These are phyloP conservation scores for Talaromyces atroroseus DNA, from an alignment of 2,329 filamentous ascomycete genomes.

Conservation along the genomic window DNA sequence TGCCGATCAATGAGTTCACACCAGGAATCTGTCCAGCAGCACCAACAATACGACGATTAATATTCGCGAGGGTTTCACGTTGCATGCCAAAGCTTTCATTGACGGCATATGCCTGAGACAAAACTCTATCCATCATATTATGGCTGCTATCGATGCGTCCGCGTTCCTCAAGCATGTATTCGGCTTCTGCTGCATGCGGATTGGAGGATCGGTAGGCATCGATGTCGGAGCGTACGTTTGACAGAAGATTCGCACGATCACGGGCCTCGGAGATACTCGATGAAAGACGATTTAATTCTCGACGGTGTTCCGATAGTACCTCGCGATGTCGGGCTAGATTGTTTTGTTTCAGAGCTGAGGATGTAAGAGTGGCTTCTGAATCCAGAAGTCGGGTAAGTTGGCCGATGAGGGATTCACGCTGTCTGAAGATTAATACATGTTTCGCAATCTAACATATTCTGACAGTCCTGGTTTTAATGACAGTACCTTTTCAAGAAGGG, in stretches of 20 bases:
- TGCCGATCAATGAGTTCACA: slow-evolving; percentile 82
- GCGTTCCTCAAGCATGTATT: slow-evolving; percentile 95
- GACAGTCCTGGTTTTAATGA: neutral
- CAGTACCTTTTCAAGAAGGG: slow-evolving; percentile 72
- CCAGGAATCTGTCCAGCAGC: slow-evolving; percentile 90
- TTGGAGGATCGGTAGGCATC: slow-evolving; percentile 78
- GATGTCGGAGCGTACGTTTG: slow-evolving; percentile 87
- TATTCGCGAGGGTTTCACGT: slow-evolving; percentile 78
- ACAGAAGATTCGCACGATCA: slow-evolving; percentile 82
- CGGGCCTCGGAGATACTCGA: slow-evolving; percentile 69
- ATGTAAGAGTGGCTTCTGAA: slow-evolving; percentile 78
- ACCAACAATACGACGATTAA: slow-evolving; percentile 83
- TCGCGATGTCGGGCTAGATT: slow-evolving; percentile 89
- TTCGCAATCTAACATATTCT: neutral
- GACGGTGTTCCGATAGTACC: slow-evolving; percentile 79
- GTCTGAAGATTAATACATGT: slow-evolving; percentile 15
- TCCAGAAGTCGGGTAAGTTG: slow-evolving; percentile 87
- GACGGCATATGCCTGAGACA: slow-evolving; percentile 93
- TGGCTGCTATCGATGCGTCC: slow-evolving; percentile 81
- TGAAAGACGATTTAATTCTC: slow-evolving; percentile 71
- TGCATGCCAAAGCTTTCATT: slow-evolving; percentile 87
- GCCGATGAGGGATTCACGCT: slow-evolving; percentile 76
- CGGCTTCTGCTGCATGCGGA: slow-evolving; percentile 76
- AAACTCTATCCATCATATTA: slow-evolving; percentile 78
- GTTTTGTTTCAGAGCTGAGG: slow-evolving; percentile 94